A percentile compares a stretch with the other conserved stretches of the same genome.
These are phyloP conservation scores for Yamadazyma atlantica DNA, from an alignment of 1,139 yeast genomes.

Conservation along the genomic window DNA sequence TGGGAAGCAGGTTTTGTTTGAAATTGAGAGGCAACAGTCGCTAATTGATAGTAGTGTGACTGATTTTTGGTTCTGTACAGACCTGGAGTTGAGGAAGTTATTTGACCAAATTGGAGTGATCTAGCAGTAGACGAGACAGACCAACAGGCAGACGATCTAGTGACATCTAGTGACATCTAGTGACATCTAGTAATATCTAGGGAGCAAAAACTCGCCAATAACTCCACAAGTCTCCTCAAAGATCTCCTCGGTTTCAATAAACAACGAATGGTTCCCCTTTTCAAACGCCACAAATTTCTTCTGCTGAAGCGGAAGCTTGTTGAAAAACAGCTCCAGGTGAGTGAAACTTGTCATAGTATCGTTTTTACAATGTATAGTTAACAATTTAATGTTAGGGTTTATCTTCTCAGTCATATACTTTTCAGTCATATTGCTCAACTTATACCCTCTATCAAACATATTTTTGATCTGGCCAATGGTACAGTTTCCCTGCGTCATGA, in stretches of 20 bases:
- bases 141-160: too few relatives aligned
- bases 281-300: slow-evolving; percentile 16
- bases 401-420: slow-evolving; percentile 6
- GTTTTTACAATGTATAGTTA: slow-evolving; percentile 18
- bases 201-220: slow-evolving; percentile 6
- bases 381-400: slow-evolving; percentile 12
- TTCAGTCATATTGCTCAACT: slow-evolving; percentile 10
- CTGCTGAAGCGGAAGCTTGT: slow-evolving; percentile 14
- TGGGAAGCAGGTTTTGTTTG: too few relatives aligned
- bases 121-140: too few relatives aligned
- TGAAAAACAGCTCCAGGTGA: slow-evolving; percentile 17
- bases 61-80: too few relatives aligned
- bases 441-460: slow-evolving; percentile 20
- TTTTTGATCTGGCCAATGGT: slow-evolving; percentile 20
- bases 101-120: too few relatives aligned
- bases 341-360: slow-evolving; percentile 19
- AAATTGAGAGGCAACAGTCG: too few relatives aligned
- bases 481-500: slow-evolving; percentile 18
- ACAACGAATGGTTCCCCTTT: slow-evolving; percentile 20
- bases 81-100: too few relatives aligned
- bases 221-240: slow-evolving; percentile 15
- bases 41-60: too few relatives aligned
- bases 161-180: too few relatives aligned
- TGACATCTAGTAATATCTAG: too few relatives aligned
- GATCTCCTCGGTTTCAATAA: slow-evolving; percentile 20